Evolutionary conservation across 805 yeast species (phyloP), one percentile per base, ranked within the genome.

Genomic region (Candida bentonensis): DNA sequence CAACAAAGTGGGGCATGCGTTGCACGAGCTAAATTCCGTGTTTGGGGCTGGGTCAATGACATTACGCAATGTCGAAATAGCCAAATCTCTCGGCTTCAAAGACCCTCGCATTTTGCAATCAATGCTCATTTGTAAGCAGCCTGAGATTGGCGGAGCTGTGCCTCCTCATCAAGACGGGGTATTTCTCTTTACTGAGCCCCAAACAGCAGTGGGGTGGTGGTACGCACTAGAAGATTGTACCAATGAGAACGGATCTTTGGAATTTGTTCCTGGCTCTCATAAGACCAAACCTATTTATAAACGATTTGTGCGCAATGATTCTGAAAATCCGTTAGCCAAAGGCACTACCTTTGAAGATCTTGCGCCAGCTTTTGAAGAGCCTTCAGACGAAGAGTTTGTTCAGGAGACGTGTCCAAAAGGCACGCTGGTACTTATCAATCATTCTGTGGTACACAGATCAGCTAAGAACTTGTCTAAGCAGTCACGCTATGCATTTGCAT

Each of bases 71-170:
- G 57, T 65, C 36, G 68, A 57, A 0, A 73, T 82, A 36, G 81
- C 79, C 11, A 53, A 59, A 4, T 67, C 70, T 42, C 60, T 83
- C 41, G 66, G 72, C 0, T 76, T 71, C 51, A 51, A 64, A 43
- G 86, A 82, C 48, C 86, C 92, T 1, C 63, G 82, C 21, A 82
- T 84, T 0, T 66, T 82, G 33, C 94, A 83, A 56, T 74, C 83
- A 48, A 83, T 83, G 94, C 62, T 79, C 25, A 79, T 83, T 30
- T 78, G 82, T 61, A 83, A 83, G 55, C 89, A 82, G 54, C 86
- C 89, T 0, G 74, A 73, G 43, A 76, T 76, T 36, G 82, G 82
- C 3, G 80, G 78, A 2, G 78, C 75, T 30, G 94, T 83, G 1
- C 89, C 89, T 2, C 65, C 82, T 1, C 94, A 83, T 53, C 82